Conservation (phyloP, 2,329 filamentous ascomycete genomes). For the Cladosporium halotolerans region DNA sequence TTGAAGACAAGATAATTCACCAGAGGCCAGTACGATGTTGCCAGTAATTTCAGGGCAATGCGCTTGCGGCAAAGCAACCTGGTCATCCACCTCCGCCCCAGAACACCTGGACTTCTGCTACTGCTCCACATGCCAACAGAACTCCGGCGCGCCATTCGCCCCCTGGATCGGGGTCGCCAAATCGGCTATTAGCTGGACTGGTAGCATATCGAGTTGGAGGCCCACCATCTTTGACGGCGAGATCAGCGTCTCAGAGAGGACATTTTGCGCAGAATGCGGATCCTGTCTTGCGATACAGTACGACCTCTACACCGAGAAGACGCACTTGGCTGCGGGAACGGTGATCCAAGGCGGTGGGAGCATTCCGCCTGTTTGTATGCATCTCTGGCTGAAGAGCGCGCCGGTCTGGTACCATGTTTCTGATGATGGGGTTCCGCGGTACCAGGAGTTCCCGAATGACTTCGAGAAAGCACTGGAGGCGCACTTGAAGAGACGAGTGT, state of each 20-base stretch:
- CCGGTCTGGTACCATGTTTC: constrained; percentile 17
- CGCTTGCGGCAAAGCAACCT: constrained; percentile 15
- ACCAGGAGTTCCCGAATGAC: constrained; percentile 16
- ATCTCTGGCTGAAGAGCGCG: constrained; percentile 14
- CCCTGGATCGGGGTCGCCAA: constrained; percentile 17
- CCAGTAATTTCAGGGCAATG: constrained; percentile 9
- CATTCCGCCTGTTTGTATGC: constrained; percentile 11
- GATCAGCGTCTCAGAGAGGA: constrained; percentile 12
- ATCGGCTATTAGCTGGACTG: constrained; percentile 11
- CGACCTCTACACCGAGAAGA: constrained; percentile 16
- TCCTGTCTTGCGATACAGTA: constrained; percentile 18
- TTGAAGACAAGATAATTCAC: background rate
- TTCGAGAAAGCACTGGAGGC: background rate
- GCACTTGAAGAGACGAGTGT: background rate
- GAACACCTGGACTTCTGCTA: constrained; percentile 19
- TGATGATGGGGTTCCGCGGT: constrained; percentile 14
- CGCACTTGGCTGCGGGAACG: constrained; percentile 16
- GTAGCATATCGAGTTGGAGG: constrained; percentile 6
- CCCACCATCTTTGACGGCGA: constrained; percentile 8
- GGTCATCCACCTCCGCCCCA: constrained; percentile 10
- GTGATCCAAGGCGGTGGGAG: constrained; percentile 4
- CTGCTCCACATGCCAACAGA: constrained; percentile 19
- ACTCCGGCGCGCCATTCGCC: constrained; percentile 18
- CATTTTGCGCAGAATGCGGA: constrained; percentile 16
- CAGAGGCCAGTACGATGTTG: background rate